Conservation (phyloP, 352 stramenopile species). For the Phytopythium cucurbitacearum region DNA sequence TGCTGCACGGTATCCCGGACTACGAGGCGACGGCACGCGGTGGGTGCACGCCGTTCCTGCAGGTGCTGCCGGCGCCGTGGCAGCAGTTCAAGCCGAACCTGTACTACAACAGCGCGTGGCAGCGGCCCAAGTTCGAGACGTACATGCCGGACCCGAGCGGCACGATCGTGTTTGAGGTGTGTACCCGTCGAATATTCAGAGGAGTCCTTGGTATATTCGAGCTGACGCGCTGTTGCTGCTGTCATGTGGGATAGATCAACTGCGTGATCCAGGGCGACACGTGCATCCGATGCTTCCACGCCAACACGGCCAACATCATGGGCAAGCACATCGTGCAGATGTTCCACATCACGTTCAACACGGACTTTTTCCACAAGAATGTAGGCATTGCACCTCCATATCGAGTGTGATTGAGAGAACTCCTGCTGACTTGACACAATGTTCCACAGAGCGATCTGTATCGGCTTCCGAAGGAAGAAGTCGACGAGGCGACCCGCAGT, state of each 20-base stretch:
- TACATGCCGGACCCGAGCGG: slow-evolving; percentile 46
- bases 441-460: slow-evolving; percentile 33
- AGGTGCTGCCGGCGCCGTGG: slow-evolving; percentile 58
- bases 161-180: slow-evolving; percentile 55
- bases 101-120: slow-evolving; percentile 72
- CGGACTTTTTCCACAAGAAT: slow-evolving; percentile 71
- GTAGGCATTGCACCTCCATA: slow-evolving; percentile 21
- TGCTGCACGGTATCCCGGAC: slow-evolving; percentile 72
- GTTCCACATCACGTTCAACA: slow-evolving; percentile 86
- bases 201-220: background rate
- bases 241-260: slow-evolving; percentile 37
- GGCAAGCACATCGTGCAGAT: slow-evolving; percentile 81
- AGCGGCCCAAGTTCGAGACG: slow-evolving; percentile 55
- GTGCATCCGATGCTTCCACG: slow-evolving; percentile 68
- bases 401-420: background rate
- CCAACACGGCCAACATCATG: slow-evolving; percentile 64
- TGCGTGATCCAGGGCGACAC: slow-evolving; percentile 69
- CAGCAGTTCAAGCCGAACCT: slow-evolving; percentile 51
- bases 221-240: background rate
- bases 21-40: slow-evolving; percentile 60
- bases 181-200: background rate
- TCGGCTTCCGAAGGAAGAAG: slow-evolving; percentile 46
- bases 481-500: slow-evolving; percentile 55
- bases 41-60: slow-evolving; percentile 59
- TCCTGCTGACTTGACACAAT: background rate